Evolutionary conservation across 306 rosid species (phyloP).

Genomic region (Delonix regia): DNA sequence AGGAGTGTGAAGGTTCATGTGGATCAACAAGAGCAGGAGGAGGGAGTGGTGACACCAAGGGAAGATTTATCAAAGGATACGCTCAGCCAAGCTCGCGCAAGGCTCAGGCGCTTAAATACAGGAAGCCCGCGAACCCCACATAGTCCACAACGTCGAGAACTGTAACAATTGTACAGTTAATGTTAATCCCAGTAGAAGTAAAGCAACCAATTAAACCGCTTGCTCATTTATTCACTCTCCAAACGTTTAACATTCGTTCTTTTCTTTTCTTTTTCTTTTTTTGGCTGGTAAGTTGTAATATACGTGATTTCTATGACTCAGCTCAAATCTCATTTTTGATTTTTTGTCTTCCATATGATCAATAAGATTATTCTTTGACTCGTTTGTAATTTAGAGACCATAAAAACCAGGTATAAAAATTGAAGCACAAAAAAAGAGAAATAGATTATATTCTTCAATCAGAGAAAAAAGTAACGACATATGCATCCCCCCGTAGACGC

Average conservation of each 20-base stretch:
- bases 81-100: slow-evolving; percentile 41
- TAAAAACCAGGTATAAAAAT: not conserved
- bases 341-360: not conserved
- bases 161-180: slow-evolving; percentile 13
- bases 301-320: not conserved
- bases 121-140: slow-evolving; percentile 34
- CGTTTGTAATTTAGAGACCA: not conserved
- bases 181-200: not conserved
- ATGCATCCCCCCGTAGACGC: not conserved
- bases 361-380: not conserved
- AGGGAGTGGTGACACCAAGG: not conserved
- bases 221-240: not conserved
- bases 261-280: not conserved
- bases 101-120: slow-evolving; percentile 41
- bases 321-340: not conserved
- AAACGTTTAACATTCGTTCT: not conserved
- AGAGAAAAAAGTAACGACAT: not conserved
- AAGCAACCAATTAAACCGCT: not conserved
- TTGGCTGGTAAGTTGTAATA: not conserved
- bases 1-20: not conserved
- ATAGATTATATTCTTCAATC: not conserved
- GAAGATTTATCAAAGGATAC: slow-evolving; percentile 24
- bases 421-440: not conserved
- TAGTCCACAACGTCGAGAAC: slow-evolving; percentile 24
- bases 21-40: not conserved